These are phyloP conservation scores for Puccinia horiana DNA, from an alignment of 1,284 basidiomycete species.

Conservation along the genomic window DNA sequence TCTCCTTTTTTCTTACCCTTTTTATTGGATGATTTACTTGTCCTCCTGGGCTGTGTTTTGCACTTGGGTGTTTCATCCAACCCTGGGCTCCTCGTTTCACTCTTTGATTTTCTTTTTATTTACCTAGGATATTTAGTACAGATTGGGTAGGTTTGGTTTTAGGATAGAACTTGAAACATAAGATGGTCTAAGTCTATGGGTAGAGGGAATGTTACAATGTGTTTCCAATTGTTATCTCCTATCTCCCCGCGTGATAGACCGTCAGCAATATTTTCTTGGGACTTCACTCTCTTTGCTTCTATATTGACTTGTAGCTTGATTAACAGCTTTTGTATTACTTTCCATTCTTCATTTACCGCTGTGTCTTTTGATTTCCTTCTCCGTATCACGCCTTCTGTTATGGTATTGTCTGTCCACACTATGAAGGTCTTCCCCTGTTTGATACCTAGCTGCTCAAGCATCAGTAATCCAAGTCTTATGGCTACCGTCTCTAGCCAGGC, in stretches of 20 bases:
- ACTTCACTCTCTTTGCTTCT: not conserved
- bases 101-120: no score
- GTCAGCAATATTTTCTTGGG: not conserved
- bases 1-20: no score
- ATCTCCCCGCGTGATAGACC: not conserved
- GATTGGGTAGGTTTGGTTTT: no score
- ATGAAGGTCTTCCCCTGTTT: not conserved
- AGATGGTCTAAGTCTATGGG: not conserved
- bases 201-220: not conserved
- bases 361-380: not conserved
- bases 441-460: not conserved
- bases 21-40: no score
- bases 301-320: not conserved
- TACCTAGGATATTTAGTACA: not conserved
- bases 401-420: not conserved
- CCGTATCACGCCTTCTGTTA: not conserved
- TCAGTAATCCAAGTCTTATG: not conserved
- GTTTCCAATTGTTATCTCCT: not conserved
- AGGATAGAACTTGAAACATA: no score
- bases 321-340: not conserved
- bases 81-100: no score
- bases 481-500: not conserved
- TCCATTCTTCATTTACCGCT: not conserved
- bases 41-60: no score
- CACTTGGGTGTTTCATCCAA: no score